phyloP scores from a whole-genome alignment of 306 rosid genomes.

The Carpinus fangiana region DNA sequence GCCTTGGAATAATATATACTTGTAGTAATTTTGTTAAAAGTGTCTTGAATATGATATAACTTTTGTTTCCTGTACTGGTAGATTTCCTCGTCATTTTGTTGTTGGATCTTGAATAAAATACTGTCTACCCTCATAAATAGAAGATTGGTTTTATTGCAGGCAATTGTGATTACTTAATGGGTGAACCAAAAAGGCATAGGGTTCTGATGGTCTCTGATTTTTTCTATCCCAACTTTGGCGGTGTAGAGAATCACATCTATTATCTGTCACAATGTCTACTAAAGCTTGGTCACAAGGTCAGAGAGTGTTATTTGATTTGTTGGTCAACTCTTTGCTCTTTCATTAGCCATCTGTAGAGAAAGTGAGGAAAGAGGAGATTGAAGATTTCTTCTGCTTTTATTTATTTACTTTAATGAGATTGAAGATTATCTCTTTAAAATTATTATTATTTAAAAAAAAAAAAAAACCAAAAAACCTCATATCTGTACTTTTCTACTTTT shows the following conservation, averaged over 20 bases:
- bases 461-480: neutral
- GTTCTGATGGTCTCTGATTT: conserved; percentile 89
- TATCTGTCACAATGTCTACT: conserved; percentile 82
- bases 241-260: conserved; percentile 86
- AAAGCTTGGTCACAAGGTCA: conserved; percentile 94
- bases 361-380: neutral
- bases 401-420: no score
- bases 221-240: conserved; percentile 94
- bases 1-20: neutral
- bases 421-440: neutral
- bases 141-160: conserved; percentile 23
- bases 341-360: neutral
- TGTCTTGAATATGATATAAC: neutral
- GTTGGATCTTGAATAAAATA: neutral
- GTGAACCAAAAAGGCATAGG: conserved; percentile 52
- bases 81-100: neutral
- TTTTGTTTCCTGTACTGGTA: neutral
- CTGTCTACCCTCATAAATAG: neutral
- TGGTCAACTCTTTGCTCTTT: neutral
- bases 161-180: conserved; percentile 39
- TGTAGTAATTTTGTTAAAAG: neutral
- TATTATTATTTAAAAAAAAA: neutral
- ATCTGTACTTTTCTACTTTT: neutral
- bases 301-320: conserved; percentile 17
- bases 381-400: neutral